These are phyloP conservation scores for Candida pini DNA, from an alignment of 805 yeast genomes.

Conservation along the genomic window DNA sequence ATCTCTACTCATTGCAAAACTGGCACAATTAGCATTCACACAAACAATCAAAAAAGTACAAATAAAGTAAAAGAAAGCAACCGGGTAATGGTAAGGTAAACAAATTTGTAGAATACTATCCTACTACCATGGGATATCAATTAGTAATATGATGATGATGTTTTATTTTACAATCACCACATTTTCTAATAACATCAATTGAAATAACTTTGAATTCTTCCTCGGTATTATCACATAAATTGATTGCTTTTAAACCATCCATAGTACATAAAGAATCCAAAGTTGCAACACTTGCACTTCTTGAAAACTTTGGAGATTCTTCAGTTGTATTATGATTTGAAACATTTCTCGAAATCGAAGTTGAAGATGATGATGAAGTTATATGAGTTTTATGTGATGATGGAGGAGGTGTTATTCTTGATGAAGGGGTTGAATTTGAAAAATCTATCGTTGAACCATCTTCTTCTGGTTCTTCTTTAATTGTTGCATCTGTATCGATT, in stretches of 20 bases:
- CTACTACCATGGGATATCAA: no score
- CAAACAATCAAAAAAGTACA: background rate
- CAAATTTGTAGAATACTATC: background rate
- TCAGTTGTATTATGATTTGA: no score
- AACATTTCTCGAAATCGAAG: no score
- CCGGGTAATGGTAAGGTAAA: background rate
- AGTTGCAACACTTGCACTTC: conserved; percentile 10
- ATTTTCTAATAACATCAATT: conserved; percentile 19
- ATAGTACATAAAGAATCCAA: conserved; percentile 18
- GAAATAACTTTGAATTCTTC: conserved; percentile 21
- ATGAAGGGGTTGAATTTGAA: background rate
- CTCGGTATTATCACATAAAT: conserved; percentile 9
- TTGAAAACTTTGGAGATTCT: conserved; percentile 3
- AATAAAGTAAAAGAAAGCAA: background rate
- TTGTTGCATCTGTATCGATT: conserved; percentile 10
- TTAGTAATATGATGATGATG: conserved; percentile 14
- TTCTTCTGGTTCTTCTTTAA: background rate
- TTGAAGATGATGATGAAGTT: background rate
- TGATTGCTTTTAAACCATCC: conserved; percentile 20
- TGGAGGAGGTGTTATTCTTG: background rate
- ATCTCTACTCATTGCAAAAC: no score
- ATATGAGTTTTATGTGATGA: background rate
- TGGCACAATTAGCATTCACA: no score
- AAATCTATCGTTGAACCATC: background rate
- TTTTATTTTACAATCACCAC: conserved; percentile 15